Base-by-base conservation (phyloP, 768 basidiomycete genomes). In the Pleurotus citrinopileatus region DNA sequence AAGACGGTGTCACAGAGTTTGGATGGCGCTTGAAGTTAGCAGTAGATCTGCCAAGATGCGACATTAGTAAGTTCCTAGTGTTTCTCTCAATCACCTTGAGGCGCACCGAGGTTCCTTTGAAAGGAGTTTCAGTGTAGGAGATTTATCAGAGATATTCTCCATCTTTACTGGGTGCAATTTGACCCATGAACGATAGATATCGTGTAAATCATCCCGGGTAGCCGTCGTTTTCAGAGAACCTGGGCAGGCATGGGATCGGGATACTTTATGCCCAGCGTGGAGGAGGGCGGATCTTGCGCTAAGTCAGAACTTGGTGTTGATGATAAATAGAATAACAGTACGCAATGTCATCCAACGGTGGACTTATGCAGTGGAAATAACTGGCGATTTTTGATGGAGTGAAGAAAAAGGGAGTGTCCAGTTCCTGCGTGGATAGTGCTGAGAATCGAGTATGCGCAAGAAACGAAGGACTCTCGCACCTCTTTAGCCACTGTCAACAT, bases 211-310 rank as follows among this genome's bases (percentile, higher is more conserved):
- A 23, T 71, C 63, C 28, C 83, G 76, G 2, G 86, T 74, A 2
- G 93, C 96, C 17, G 84, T 79, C 15, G 97, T 97, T 75, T 98
- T 98, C 54, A 99, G 68, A 6, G 94, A 95, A 0, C 97, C 97
- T 3, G 92, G 69, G 17, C 77, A 78, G 0, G 95, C 93, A 69
- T 98, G 97, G 0, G 96, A 96, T 10, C 96, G 86, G 7, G 96
- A 96, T 34, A 97, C 78, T 46, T 78, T 70, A 70, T 93, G 82
- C 7, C 92, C 91, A 7, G 82, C 91, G 62, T 98, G 84, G 13
- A 98, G 79, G 26, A 98, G 75, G 1, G 94, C 97, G 42, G 93
- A 95, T 2, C 94, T 96, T 63, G 10, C 20, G 44, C 1, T 53
- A 17, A 20, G 32, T 36, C 10, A 44, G 54, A 34, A 46, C 32